These are phyloP conservation scores for Pseudogymnoascus sp. DNA, from an alignment of 2,329 filamentous ascomycete genomes.

Conservation along the genomic window DNA sequence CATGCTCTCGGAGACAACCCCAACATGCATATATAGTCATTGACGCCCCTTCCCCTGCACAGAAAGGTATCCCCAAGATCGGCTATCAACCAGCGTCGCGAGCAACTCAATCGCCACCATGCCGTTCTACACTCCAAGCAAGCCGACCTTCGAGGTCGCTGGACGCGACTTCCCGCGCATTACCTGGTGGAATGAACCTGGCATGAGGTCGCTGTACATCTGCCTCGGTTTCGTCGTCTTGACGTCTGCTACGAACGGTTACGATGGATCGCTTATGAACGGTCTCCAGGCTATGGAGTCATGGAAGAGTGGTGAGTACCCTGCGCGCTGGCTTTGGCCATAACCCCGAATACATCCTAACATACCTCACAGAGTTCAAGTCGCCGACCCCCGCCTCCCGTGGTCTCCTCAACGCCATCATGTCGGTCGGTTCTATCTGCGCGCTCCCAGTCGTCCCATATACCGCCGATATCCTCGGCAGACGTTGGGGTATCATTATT, in stretches of 20 bases:
- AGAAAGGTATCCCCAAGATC: background rate
- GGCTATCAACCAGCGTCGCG: background rate
- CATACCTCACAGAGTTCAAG: constrained; percentile 16
- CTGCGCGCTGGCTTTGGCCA: constrained; percentile 16
- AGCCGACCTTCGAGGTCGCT: constrained; percentile 25
- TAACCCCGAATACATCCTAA: background rate
- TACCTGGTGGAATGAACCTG: constrained; percentile 47
- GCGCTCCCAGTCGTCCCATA: constrained; percentile 42
- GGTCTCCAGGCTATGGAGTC: constrained; percentile 33
- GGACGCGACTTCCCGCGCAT: constrained; percentile 30
- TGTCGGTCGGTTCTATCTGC: constrained; percentile 42
- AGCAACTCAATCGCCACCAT: constrained; percentile 7
- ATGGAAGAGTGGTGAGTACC: constrained; percentile 27
- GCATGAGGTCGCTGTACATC: constrained; percentile 49
- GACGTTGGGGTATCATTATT: constrained; percentile 40
- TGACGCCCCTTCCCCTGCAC: background rate
- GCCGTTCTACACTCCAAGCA: constrained; percentile 18
- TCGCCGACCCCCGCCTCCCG: constrained; percentile 28
- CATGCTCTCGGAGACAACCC: background rate
- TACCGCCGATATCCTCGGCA: constrained; percentile 40
- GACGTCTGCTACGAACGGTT: constrained; percentile 47
- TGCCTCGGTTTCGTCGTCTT: constrained; percentile 32
- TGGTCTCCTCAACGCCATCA: constrained; percentile 40
- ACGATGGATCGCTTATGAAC: constrained; percentile 37
- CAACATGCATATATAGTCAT: background rate